A percentile compares a stretch with the other conserved stretches of the same genome.
Evolutionary conservation across 352 stramenopile species (phyloP).

Genomic region (Phytophthora niederhauseri): DNA sequence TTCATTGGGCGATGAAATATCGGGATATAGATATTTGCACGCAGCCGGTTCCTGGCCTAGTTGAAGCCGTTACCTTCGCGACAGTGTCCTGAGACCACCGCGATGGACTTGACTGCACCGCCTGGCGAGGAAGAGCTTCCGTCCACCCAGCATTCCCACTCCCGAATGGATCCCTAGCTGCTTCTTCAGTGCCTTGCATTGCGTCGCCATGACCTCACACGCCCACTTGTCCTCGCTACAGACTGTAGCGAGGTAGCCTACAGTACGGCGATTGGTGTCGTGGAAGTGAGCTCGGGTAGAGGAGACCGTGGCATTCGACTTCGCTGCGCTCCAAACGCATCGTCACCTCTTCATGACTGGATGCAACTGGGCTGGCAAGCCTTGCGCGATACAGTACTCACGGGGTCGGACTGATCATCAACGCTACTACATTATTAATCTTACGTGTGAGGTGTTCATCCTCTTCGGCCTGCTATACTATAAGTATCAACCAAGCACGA

Average conservation of each 20-base stretch:
- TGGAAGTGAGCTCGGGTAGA: constrained; percentile 6
- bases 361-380: not conserved
- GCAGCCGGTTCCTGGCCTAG: constrained; percentile 4
- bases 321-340: constrained; percentile 23
- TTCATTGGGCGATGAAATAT: not conserved
- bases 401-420: constrained; percentile 8
- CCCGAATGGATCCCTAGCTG: not conserved
- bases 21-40: not conserved
- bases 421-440: constrained; percentile 3
- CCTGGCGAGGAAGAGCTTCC: not conserved
- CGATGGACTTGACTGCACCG: constrained; percentile 1
- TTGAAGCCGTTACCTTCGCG: constrained; percentile 30
- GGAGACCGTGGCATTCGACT: not conserved
- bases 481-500: constrained; percentile 18
- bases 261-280: not conserved
- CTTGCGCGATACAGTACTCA: not conserved
- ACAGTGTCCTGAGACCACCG: constrained; percentile 18
- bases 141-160: not conserved
- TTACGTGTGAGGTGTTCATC: constrained; percentile 11
- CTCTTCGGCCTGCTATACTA: not conserved
- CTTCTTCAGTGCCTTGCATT: too few relatives aligned
- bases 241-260: too few relatives aligned
- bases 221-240: too few relatives aligned
- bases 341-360: constrained; percentile 10
- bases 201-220: too few relatives aligned